Evolutionary conservation across 257 asterid genomes (phyloP).

Genomic region (Solanum lignicaule): DNA sequence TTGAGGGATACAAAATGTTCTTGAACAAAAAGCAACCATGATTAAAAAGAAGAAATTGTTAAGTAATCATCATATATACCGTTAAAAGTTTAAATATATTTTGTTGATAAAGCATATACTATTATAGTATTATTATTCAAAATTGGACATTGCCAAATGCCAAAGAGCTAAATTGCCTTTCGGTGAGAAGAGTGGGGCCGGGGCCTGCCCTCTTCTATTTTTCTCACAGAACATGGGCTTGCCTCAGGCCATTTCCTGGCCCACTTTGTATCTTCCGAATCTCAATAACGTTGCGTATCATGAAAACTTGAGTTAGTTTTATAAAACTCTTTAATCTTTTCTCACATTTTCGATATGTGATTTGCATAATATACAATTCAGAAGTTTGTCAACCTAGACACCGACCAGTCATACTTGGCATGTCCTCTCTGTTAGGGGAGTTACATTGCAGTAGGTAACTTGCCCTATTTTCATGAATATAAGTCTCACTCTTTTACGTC

Average conservation of each 20-base stretch:
- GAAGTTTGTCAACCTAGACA: not conserved
- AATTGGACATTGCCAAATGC: not conserved
- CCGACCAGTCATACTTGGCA: rapidly evolving
- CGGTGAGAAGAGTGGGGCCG: not conserved
- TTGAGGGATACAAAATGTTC: not conserved
- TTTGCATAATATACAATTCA: not conserved
- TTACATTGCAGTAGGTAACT: not conserved
- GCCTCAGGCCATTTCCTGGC: not conserved
- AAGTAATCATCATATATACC: not conserved
- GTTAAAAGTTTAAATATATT: not conserved
- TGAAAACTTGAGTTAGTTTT: not conserved
- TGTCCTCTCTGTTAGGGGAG: not conserved
- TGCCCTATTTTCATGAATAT: not conserved
- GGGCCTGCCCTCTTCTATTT: not conserved
- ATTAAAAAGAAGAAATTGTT: not conserved
- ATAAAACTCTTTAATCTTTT: not conserved
- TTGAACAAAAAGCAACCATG: not conserved
- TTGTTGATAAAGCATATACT: not conserved
- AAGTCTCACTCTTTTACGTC: not conserved
- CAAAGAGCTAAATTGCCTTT: not conserved
- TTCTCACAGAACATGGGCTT: not conserved
- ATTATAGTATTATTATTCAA: not conserved
- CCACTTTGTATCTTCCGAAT: not conserved
- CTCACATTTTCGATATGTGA: not conserved
- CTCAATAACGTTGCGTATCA: not conserved